Base-by-base conservation (phyloP, 2,329 filamentous ascomycete genomes). In the Ceratocystis ficicola region DNA sequence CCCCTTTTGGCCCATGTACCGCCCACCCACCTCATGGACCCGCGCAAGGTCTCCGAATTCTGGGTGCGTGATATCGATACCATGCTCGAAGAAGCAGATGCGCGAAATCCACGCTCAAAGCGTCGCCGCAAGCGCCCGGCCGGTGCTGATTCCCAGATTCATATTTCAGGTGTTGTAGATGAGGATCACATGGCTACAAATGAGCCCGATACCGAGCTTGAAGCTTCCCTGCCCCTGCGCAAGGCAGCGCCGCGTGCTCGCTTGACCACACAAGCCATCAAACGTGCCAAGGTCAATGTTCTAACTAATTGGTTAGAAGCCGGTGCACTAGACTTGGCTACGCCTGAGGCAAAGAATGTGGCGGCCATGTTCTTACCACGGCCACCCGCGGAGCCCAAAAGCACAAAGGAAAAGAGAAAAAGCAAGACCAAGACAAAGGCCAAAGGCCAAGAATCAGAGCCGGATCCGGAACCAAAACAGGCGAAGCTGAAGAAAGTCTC, bases 271-370 rank as follows among this genome's bases (percentile, higher is more conserved):
- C 10, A 32, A 7, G 65, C 62, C 15, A 55, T 66, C 50, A 66
- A 66, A 41, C 36, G 22, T 12, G 65, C 61, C 32, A 55, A 63
- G 28, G 59, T 66, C 60, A 46, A 59, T n/a, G 46, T 63, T 17
- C 25, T 66, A n/a, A 64, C 36, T 5, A 36, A 25, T 12, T 66
- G 65, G 65, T 36, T 66, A 17, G 61, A 66, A 22, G 62, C 50
- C 2, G 50, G 44, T 17, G 48, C 30, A 7, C 20, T 66, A 20
- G 48, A 63, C 20, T 36, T 66, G 17, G 65, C 44, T 15, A 63
- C 44, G n/a, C 59, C 65, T 5, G 59, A 66, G 25, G 65, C 46
- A 12, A 30, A 46, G 22, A 20, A 41, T 7, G 36, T 62, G n/a
- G 60, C 60, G 5, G 60, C 28, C 10, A 25, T 17, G 36, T 62